Conservation (phyloP, 345 rosid genomes). For the Rhizophora apiculata region DNA sequence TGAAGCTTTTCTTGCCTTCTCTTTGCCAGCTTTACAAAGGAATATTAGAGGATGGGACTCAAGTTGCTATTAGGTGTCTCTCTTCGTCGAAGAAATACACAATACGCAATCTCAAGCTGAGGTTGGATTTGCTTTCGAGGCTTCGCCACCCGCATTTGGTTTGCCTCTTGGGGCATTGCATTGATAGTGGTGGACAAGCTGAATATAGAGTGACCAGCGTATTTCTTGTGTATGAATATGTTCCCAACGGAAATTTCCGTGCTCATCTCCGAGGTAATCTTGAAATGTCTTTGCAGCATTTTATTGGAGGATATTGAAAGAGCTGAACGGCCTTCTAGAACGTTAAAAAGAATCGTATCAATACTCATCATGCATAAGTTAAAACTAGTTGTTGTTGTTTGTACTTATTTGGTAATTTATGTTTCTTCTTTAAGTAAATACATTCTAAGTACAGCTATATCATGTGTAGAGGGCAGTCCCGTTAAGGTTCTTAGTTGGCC, state of each 20-base stretch:
- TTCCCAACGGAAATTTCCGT: slow-evolving; percentile 37
- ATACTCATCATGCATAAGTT: too few species aligned
- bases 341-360: too few species aligned
- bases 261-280: slow-evolving; percentile 46
- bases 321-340: too few species aligned
- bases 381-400: neutral
- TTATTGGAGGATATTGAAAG: neutral
- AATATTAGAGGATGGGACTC: slow-evolving; percentile 38
- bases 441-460: slow-evolving; percentile 15
- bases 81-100: slow-evolving; percentile 44
- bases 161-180: slow-evolving; percentile 55
- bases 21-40: slow-evolving; percentile 45
- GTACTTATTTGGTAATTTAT: neutral
- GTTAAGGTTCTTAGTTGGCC: slow-evolving; percentile 57
- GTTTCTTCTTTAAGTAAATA: neutral
- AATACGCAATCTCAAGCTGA: slow-evolving; percentile 40
- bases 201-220: slow-evolving; percentile 37
- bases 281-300: neutral
- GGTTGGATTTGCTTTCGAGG: slow-evolving; percentile 49
- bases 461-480: slow-evolving; percentile 30
- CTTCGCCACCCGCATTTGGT: slow-evolving; percentile 52
- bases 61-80: slow-evolving; percentile 45
- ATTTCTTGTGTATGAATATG: slow-evolving; percentile 44
- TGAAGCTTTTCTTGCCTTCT: neutral
- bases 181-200: slow-evolving; percentile 36